phyloP scores from a whole-genome alignment of 352 stramenopile genomes.

The Thraustochytrium sp. region DNA sequence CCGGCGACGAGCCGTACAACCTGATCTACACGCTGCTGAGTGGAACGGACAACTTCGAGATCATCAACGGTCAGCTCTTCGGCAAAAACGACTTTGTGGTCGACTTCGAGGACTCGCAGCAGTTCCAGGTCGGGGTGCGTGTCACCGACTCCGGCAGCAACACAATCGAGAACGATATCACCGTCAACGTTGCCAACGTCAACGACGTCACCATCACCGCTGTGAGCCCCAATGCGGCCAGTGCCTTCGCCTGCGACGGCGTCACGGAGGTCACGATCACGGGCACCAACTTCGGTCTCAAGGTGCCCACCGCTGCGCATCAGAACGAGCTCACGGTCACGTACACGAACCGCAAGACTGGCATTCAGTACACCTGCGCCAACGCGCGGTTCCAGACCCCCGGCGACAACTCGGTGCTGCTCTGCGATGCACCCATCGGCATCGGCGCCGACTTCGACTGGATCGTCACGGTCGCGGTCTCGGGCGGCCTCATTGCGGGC shows the following conservation, averaged over 20 bases:
- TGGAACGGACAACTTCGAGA: background rate
- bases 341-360: constrained; percentile 17
- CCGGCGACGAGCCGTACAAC: background rate
- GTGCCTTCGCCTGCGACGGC: background rate
- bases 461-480: constrained; percentile 5
- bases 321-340: background rate
- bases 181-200: background rate
- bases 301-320: too few species aligned
- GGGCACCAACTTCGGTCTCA: constrained; percentile 16
- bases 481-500: background rate
- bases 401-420: constrained; percentile 10
- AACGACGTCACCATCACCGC: constrained; percentile 35
- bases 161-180: background rate
- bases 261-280: background rate
- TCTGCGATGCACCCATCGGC: background rate
- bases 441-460: constrained; percentile 13
- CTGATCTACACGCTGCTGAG: constrained; percentile 9
- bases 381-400: background rate
- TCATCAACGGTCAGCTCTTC: constrained; percentile 18
- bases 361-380: background rate
- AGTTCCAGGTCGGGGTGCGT: background rate
- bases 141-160: background rate
- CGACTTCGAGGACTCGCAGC: background rate
- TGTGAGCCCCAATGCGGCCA: background rate
- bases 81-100: constrained; percentile 23